Evolutionary conservation across 2,329 filamentous ascomycete genomes (phyloP).

Genomic region (Didymella arachidicola): DNA sequence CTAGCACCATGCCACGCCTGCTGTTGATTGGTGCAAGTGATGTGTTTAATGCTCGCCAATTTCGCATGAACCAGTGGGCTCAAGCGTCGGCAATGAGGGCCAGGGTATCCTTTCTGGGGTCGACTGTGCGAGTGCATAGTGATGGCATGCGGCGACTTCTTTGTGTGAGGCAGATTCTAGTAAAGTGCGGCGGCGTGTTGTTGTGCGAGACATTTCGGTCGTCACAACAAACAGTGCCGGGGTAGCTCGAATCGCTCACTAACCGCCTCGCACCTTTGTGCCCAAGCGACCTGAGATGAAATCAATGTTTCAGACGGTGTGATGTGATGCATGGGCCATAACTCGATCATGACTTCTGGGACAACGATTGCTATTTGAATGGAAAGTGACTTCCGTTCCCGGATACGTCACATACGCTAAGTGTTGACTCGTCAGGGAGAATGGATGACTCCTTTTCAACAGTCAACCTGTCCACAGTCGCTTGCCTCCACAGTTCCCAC

Average conservation of each 20-base stretch:
- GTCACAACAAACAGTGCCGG: conserved; percentile 16
- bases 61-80: conserved; percentile 23
- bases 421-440: conserved; percentile 16
- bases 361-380: conserved; percentile 4
- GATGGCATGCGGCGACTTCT: conserved; percentile 2
- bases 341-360: conserved; percentile 11
- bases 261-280: conserved; percentile 2
- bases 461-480: conserved; percentile 14
- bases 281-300: conserved; percentile 7
- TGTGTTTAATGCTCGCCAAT: conserved; percentile 17
- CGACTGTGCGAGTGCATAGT: background rate
- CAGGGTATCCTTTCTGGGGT: conserved; percentile 16
- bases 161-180: conserved; percentile 6
- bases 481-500: conserved; percentile 10
- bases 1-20: background rate
- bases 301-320: conserved; percentile 10
- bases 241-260: background rate
- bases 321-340: conserved; percentile 24
- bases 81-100: conserved; percentile 21
- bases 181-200: conserved; percentile 4
- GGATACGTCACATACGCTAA: conserved; percentile 17
- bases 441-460: conserved; percentile 15
- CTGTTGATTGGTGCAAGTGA: conserved; percentile 17
- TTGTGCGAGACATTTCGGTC: conserved; percentile 6
- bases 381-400: conserved; percentile 11